Percentiles rank a stretch among this genome's conserved stretches.
Evolutionary conservation across 2,329 filamentous ascomycete genomes (phyloP).

Genomic region (Emergomyces orientalis): DNA sequence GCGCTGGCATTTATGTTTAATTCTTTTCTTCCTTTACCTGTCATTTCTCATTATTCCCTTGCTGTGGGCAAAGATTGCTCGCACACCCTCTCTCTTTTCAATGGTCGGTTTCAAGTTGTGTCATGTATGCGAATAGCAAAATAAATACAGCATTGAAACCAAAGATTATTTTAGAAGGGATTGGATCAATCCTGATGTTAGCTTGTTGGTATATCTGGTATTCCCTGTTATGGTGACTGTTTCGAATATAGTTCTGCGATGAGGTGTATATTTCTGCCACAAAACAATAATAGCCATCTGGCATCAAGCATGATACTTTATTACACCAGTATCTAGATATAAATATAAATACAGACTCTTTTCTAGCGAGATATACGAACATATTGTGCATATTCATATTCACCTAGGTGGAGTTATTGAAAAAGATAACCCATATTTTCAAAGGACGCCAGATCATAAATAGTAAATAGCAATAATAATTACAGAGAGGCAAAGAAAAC

Average conservation of each 20-base stretch:
- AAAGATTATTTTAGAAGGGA: neutral
- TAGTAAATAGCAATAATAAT: neutral
- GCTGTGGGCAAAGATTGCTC: neutral
- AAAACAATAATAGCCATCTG: neutral
- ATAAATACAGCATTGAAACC: conserved; percentile 8
- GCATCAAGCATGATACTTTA: neutral
- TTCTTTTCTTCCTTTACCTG: conserved; percentile 2
- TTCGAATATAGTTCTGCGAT: neutral
- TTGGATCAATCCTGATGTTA: neutral
- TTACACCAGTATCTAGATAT: neutral
- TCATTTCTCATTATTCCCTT: neutral
- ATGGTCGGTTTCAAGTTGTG: conserved; percentile 13
- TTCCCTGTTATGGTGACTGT: neutral
- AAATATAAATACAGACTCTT: neutral
- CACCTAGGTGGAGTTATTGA: neutral
- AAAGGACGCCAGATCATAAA: neutral
- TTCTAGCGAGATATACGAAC: neutral
- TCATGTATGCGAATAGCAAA: conserved; percentile 17
- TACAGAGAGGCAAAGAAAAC: neutral
- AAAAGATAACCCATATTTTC: neutral
- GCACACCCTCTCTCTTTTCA: conserved; percentile 4
- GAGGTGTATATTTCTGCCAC: neutral
- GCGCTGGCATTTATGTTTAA: conserved; percentile 38
- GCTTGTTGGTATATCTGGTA: neutral
- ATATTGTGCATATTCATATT: neutral